Base-by-base conservation (phyloP, 805 yeast genomes). In the Allodekkera sacchari region DNA sequence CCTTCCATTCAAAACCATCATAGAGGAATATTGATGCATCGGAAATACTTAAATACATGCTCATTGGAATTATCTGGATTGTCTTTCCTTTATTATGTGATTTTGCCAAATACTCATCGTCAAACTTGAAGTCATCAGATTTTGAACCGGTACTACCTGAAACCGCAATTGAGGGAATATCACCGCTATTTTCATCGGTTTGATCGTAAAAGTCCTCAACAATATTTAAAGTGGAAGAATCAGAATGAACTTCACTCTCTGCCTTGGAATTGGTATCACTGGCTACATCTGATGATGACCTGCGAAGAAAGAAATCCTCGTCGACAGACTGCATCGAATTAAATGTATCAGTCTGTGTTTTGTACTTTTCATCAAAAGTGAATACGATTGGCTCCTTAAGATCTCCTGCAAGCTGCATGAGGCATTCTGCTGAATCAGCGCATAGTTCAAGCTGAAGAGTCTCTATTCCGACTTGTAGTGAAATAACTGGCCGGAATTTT, bases 1-100 rank as follows among this genome's bases (percentile, higher is more conserved):
- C 71, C 34, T 69, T 70, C 94, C 96, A 87, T 45, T 92, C 97
- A 49, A 78, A 92, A 0, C 99, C 99, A 58, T 92, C 98, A 51
- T 71, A 77, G 13, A 89, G 55, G 31, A 64, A 70, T 2, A 81
- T 45, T 1, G 45, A 48, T 0, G 63, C 53, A 29, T 64, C 65
- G 3, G 65, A 50, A 5, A 67, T 46, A 27, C 60, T 59, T 1
- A 68, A 27, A 15, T 44, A 40, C 1, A 63, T 25, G 2, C 42
- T 32, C 34, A 61, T 22, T 8, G 66, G 66, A 14, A 47, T 44
- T 1, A 48, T 34, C 6, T 33, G 33, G 5, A 28, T 28, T 4
- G 25, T 17, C 5, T 20, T 18, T 14, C 3, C 25, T 11, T 34
- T 36, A 7, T 17, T 22, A 7, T 26, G 34, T 8, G 18, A 18